Base-by-base conservation (phyloP, 2,329 filamentous ascomycete genomes). In the Tolypocladium ovalisporum region DNA sequence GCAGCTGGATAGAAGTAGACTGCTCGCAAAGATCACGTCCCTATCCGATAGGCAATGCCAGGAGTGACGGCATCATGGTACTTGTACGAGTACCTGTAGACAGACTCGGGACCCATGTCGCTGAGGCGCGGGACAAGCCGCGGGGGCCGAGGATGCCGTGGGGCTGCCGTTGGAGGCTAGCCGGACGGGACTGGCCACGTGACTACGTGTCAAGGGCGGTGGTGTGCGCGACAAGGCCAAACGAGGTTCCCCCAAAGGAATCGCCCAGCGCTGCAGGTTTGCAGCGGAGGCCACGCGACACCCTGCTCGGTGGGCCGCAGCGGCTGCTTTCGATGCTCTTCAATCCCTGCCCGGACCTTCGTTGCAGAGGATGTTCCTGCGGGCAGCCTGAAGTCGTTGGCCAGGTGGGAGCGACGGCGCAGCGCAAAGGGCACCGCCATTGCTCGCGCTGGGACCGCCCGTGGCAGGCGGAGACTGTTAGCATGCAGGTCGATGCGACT, bases 181-280 rank as follows among this genome's bases (percentile, higher is more conserved):
- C n/a, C n/a, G n/a, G n/a, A n/a, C n/a, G n/a, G n/a, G n/a, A n/a
- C n/a, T n/a, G 29, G 24, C n/a, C 66, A 71, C 68, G 69, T 70
- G 67, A 71, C 58, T 66, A 68, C 69, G 69, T 70, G 69, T 71
- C 68, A 69, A 62, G 59, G 36, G 19, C 17, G 36, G 35, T 27
- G 27, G 55, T 61, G 61, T 62, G 63, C 61, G 61, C 56, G 51
- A 56, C 59, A 59, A 58, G 62, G 59, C 47, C 47, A 10, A 13
- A n/a, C 9, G 17, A 13, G 17, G 17, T 17, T 1, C 3, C 27
- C 13, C n/a, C n/a, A n/a, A n/a, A n/a, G 13, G 19, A 13, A 19
- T 51, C 17, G 47, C 8, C 17, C 27, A 51, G 27, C 47, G 47
- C 27, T 51, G 47, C 44, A 47, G 27, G 42, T 47, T n/a, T 15